A percentile compares a stretch with the other conserved stretches of the same genome.
phyloP scores from a whole-genome alignment of 78 protist genomes.

The Dictyostelium intermedium region DNA sequence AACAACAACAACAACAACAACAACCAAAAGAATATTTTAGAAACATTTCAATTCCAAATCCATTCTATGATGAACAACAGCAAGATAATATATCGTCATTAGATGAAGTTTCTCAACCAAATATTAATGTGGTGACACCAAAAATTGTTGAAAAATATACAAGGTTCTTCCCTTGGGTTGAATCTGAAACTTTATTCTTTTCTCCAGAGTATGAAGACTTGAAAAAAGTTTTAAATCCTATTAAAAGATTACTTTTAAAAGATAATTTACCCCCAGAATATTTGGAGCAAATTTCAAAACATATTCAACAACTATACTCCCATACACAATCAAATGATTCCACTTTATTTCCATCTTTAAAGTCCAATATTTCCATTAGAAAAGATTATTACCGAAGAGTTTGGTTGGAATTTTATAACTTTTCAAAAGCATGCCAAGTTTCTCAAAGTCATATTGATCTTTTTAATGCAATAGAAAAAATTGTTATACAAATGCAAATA shows the following conservation, averaged over 20 bases:
- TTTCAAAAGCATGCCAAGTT: constrained; percentile 28
- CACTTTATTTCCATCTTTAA: constrained; percentile 17
- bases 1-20: not conserved
- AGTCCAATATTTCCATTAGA: not conserved
- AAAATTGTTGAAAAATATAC: constrained; percentile 51
- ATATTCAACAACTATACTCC: not conserved
- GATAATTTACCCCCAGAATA: constrained; percentile 17
- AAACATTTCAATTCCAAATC: not conserved
- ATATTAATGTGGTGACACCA: not conserved
- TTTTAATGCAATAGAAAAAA: constrained; percentile 26
- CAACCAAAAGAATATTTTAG: not conserved
- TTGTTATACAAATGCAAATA: constrained; percentile 12
- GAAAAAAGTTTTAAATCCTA: not conserved
- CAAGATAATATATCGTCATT: not conserved
- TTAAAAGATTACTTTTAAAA: constrained; percentile 6
- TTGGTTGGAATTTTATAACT: constrained; percentile 30
- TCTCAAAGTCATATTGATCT: constrained; percentile 24
- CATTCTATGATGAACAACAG: constrained; percentile 14
- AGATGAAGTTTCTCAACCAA: constrained; percentile 5
- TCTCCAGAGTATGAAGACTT: constrained; percentile 27
- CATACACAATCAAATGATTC: constrained; percentile 14
- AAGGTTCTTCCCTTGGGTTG: constrained; percentile 42
- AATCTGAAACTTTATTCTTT: constrained; percentile 31
- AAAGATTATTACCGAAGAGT: constrained; percentile 27
- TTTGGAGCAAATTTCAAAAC: constrained; percentile 13